These are phyloP conservation scores for Phytopythium cucurbitacearum DNA, from an alignment of 352 stramenopile species.

Conservation along the genomic window DNA sequence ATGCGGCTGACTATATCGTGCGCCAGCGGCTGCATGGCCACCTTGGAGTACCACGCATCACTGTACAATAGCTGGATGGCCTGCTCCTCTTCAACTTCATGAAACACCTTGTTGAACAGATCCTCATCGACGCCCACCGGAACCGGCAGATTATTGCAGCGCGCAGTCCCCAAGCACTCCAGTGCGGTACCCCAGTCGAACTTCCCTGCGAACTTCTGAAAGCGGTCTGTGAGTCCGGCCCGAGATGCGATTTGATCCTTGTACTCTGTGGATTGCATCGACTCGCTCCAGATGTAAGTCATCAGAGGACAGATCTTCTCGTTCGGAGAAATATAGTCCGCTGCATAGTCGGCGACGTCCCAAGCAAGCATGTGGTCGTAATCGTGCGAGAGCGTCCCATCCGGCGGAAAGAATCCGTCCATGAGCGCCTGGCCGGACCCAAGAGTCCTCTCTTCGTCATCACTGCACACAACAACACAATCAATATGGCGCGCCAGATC, in stretches of 20 bases:
- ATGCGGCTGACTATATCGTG: slow-evolving; percentile 62
- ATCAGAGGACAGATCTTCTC: slow-evolving; percentile 77
- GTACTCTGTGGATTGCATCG: slow-evolving; percentile 55
- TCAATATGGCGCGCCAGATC: background rate
- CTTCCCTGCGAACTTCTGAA: slow-evolving; percentile 62
- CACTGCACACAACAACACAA: slow-evolving; percentile 21
- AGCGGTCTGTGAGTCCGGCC: slow-evolving; percentile 50
- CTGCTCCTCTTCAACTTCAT: slow-evolving; percentile 67
- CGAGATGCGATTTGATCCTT: slow-evolving; percentile 34
- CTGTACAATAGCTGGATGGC: slow-evolving; percentile 66
- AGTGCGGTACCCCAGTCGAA: slow-evolving; percentile 76
- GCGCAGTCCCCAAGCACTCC: slow-evolving; percentile 75
- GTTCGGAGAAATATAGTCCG: slow-evolving; percentile 77
- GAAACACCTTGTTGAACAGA: slow-evolving; percentile 72
- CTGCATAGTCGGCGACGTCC: slow-evolving; percentile 64
- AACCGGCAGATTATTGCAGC: slow-evolving; percentile 70
- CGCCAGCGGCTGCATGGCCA: slow-evolving; percentile 81
- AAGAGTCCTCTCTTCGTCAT: slow-evolving; percentile 81
- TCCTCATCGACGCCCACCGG: slow-evolving; percentile 58
- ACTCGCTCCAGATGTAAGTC: slow-evolving; percentile 58
- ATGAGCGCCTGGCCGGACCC: slow-evolving; percentile 77
- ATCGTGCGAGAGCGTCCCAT: slow-evolving; percentile 32
- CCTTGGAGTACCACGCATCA: slow-evolving; percentile 76
- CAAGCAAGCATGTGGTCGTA: slow-evolving; percentile 69
- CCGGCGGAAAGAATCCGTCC: slow-evolving; percentile 72